phyloP scores from a whole-genome alignment of 1,284 basidiomycete genomes.

The Fistulinella staudtii region DNA sequence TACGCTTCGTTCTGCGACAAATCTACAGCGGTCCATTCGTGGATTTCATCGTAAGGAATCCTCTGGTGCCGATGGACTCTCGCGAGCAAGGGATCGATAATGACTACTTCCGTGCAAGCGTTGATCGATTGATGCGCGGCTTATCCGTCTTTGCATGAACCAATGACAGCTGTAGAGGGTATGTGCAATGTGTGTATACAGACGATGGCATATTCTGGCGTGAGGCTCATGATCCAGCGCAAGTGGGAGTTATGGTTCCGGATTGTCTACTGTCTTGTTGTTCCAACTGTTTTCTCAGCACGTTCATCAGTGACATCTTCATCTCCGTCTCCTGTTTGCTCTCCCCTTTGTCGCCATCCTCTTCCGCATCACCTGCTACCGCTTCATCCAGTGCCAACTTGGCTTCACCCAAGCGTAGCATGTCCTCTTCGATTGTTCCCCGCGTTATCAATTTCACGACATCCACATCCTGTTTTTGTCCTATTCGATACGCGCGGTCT shows the following conservation, averaged over 20 bases:
- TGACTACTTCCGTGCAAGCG: conserved; percentile 81
- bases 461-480: conserved; percentile 87
- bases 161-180: conserved; percentile 10
- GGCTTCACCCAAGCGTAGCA: conserved; percentile 83
- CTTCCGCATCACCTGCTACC: conserved; percentile 73
- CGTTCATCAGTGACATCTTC: conserved; percentile 77
- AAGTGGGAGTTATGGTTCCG: conserved; percentile 1
- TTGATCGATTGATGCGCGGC: conserved; percentile 73
- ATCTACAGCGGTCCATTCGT: conserved; percentile 93
- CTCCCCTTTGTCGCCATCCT: conserved; percentile 53
- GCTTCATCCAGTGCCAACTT: conserved; percentile 91
- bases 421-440: conserved; percentile 95
- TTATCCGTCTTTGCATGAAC: conserved; percentile 58
- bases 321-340: conserved; percentile 72
- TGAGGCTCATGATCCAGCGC: conserved; percentile 11
- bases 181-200: conserved; percentile 23
- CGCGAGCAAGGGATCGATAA: conserved; percentile 83
- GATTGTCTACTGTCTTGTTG: conserved; percentile 22
- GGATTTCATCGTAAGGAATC: conserved; percentile 91
- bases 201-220: conserved; percentile 1
- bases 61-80: conserved; percentile 80
- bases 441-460: conserved; percentile 92
- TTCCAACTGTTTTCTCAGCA: conserved; percentile 66
- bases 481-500: conserved; percentile 97
- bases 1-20: conserved; percentile 82